Conservation (phyloP, 2,329 filamentous ascomycete species). For the Colletotrichum trifolii region DNA sequence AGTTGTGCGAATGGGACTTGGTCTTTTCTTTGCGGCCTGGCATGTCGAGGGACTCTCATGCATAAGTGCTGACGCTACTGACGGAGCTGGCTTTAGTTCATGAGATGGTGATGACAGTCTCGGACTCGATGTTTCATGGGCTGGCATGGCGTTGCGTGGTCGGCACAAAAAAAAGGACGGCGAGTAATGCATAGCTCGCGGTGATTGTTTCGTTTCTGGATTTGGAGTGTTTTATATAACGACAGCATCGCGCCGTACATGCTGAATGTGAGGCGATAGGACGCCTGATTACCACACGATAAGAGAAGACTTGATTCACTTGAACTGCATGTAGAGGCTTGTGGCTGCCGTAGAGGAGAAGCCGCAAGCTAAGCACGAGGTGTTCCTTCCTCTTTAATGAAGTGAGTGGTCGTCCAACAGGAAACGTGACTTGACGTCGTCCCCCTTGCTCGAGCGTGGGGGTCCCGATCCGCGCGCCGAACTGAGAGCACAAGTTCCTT, state of each 20-base stretch:
- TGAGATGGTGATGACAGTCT: slow-evolving; percentile 25
- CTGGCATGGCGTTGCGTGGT: slow-evolving; percentile 35
- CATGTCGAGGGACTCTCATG: slow-evolving; percentile 1
- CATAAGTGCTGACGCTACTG: slow-evolving; percentile 1
- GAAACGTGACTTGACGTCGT: slow-evolving; percentile 12
- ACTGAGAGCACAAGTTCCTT: neutral
- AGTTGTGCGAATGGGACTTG: slow-evolving; percentile 14
- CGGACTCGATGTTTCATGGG: slow-evolving; percentile 23
- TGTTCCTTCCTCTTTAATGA: neutral
- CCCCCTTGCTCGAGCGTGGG: slow-evolving; percentile 17
- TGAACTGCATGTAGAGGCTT: neutral
- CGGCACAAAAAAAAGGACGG: slow-evolving; percentile 27
- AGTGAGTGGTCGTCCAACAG: neutral
- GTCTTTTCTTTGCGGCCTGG: slow-evolving; percentile 20
- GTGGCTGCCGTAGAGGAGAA: neutral
- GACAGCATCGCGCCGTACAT: slow-evolving; percentile 24
- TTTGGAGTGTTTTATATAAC: slow-evolving; percentile 9
- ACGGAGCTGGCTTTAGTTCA: slow-evolving; percentile 17
- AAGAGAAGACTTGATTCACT: neutral
- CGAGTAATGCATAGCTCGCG: slow-evolving; percentile 30
- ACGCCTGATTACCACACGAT: slow-evolving; percentile 8
- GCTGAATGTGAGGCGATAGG: neutral
- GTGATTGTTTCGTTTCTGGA: slow-evolving; percentile 13
- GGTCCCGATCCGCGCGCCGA: slow-evolving; percentile 2
- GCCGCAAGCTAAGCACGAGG: neutral